Percentiles rank a stretch among this genome's conserved stretches.
phyloP scores from a whole-genome alignment of 1,139 yeast genomes.

The Chernovozyma aurita region DNA sequence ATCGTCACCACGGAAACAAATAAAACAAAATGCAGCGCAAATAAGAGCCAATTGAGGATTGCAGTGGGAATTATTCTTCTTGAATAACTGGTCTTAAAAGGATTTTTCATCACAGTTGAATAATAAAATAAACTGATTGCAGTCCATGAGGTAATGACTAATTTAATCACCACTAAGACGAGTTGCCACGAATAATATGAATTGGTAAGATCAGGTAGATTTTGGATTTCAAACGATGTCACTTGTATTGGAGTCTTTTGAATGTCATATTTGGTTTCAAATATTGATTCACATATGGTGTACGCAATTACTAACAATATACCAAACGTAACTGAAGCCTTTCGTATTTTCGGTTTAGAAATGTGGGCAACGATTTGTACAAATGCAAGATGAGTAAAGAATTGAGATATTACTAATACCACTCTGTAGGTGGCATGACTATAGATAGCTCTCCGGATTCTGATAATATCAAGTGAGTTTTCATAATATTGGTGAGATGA shows the following conservation, averaged over 20 bases:
- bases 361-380: slow-evolving; percentile 30
- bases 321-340: slow-evolving; percentile 17
- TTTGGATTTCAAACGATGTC: background rate
- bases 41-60: slow-evolving; percentile 30
- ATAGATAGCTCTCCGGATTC: slow-evolving; percentile 26
- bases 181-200: slow-evolving; percentile 19
- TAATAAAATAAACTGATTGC: slow-evolving; percentile 23
- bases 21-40: slow-evolving; percentile 26
- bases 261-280: slow-evolving; percentile 11
- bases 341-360: slow-evolving; percentile 18
- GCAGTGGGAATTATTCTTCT: slow-evolving; percentile 39
- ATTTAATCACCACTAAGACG: slow-evolving; percentile 18
- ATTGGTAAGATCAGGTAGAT: slow-evolving; percentile 2
- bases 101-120: slow-evolving; percentile 25
- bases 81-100: slow-evolving; percentile 31
- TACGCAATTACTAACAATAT: slow-evolving; percentile 16
- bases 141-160: slow-evolving; percentile 25
- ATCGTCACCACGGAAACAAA: slow-evolving; percentile 23
- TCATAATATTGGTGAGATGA: slow-evolving; percentile 31
- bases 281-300: slow-evolving; percentile 15
- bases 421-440: slow-evolving; percentile 24
- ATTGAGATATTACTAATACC: slow-evolving; percentile 26
- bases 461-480: slow-evolving; percentile 36
- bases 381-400: slow-evolving; percentile 37
- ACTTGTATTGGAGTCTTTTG: slow-evolving; percentile 6